These are phyloP conservation scores for Pythium sukuiense DNA, from an alignment of 352 stramenopile species.

Conservation along the genomic window DNA sequence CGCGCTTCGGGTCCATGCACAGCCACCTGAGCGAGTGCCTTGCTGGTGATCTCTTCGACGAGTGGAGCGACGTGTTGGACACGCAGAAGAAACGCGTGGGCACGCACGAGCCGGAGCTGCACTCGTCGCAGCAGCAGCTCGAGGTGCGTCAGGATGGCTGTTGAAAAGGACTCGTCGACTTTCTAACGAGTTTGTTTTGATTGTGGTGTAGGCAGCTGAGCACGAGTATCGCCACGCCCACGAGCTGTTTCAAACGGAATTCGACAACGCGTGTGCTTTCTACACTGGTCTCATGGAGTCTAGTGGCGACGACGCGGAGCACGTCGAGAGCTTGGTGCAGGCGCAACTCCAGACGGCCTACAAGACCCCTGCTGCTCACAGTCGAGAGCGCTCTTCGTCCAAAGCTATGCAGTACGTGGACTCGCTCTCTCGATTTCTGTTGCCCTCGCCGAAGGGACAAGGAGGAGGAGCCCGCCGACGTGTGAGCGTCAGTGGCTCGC, in stretches of 20 bases:
- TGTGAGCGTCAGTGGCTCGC: not conserved
- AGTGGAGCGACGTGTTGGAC: constrained; percentile 25
- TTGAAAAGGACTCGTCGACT: not conserved
- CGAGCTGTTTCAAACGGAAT: constrained; percentile 10
- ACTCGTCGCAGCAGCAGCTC: constrained; percentile 6
- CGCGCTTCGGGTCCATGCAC: constrained; percentile 33
- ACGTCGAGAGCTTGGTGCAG: constrained; percentile 8
- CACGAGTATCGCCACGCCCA: constrained; percentile 11
- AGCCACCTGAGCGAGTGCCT: constrained; percentile 31
- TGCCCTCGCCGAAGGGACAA: not conserved
- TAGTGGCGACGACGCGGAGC: not conserved
- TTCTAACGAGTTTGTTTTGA: not conserved
- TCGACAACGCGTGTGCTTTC: constrained; percentile 13
- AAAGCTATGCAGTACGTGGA: constrained; percentile 28
- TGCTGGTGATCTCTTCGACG: constrained; percentile 25
- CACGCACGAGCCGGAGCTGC: constrained; percentile 16
- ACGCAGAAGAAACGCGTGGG: constrained; percentile 26
- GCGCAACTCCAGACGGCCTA: not conserved
- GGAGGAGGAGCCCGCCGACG: not conserved
- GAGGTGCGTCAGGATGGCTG: constrained; percentile 8
- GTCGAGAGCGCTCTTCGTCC: constrained; percentile 13
- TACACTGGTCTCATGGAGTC: not conserved
- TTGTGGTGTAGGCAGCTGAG: constrained; percentile 14
- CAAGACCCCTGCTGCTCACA: not conserved
- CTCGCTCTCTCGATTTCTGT: constrained; percentile 21